Evolutionary conservation across 768 basidiomycete species (phyloP).

Genomic region (Leccinellum luteum): DNA sequence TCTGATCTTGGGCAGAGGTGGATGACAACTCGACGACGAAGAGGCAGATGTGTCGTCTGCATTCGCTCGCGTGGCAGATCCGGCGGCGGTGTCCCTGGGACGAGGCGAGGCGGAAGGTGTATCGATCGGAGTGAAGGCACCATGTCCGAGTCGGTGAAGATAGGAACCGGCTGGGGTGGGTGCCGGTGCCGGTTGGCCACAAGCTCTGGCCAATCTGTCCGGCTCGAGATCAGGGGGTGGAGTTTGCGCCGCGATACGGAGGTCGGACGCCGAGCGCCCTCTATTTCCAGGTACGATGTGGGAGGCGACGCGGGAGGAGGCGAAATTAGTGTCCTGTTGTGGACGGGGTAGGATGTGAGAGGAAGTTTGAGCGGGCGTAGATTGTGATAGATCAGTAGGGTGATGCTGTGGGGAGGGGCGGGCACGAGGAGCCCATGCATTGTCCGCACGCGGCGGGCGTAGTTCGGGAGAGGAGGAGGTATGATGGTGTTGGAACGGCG

Average conservation of each 20-base stretch:
- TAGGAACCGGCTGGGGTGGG: background rate
- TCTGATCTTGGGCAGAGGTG: constrained; percentile 18
- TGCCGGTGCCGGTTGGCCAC: constrained; percentile 17
- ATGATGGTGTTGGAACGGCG: constrained; percentile 17
- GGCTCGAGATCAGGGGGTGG: constrained; percentile 28
- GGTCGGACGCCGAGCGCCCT: constrained; percentile 23
- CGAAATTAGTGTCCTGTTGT: too few species aligned
- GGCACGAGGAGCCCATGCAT: constrained; percentile 23
- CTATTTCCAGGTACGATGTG: constrained; percentile 7
- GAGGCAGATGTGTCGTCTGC: background rate
- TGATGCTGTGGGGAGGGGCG: constrained; percentile 12
- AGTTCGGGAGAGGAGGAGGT: constrained; percentile 25
- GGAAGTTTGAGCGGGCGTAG: too few species aligned
- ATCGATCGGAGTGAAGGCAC: background rate
- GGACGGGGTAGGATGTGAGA: too few species aligned
- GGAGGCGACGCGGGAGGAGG: too few species aligned
- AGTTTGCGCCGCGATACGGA: constrained; percentile 15
- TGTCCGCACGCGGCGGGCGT: constrained; percentile 20
- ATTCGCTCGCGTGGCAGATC: background rate
- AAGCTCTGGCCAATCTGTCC: constrained; percentile 30
- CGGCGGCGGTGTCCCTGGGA: background rate
- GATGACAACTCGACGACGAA: constrained; percentile 3
- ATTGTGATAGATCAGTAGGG: constrained; percentile 7
- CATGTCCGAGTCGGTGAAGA: background rate
- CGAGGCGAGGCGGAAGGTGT: background rate